Evolutionary conservation across 768 basidiomycete genomes (phyloP).

Genomic region (Phlebiopsis gigantea): DNA sequence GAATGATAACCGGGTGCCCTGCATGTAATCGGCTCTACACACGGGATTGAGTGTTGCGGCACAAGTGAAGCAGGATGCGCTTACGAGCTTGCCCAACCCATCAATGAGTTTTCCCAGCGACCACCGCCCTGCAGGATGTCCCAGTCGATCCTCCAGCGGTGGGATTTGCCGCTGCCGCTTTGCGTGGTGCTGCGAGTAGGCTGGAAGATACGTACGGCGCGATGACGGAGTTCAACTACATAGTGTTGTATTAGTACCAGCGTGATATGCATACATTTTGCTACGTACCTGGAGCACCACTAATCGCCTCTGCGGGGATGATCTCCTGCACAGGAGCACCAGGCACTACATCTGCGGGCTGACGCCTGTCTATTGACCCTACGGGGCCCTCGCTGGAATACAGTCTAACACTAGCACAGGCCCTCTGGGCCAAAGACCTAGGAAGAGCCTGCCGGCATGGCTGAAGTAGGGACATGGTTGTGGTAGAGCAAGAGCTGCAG

Average conservation of each 20-base stretch:
- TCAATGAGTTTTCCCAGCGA: slow-evolving; percentile 96
- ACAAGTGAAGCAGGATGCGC: slow-evolving; percentile 26
- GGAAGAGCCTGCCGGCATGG: slow-evolving; percentile 25
- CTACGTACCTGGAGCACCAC: slow-evolving; percentile 72
- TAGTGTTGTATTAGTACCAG: neutral
- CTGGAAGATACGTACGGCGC: slow-evolving; percentile 87
- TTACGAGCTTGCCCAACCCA: slow-evolving; percentile 95
- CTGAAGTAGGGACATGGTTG: slow-evolving; percentile 54
- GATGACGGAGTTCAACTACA: slow-evolving; percentile 77
- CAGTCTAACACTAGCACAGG: slow-evolving; percentile 14
- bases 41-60: neutral
- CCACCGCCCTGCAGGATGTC: slow-evolving; percentile 86
- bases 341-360: slow-evolving; percentile 38
- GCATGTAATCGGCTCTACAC: slow-evolving; percentile 89
- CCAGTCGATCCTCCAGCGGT: slow-evolving; percentile 93
- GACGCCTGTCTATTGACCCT: slow-evolving; percentile 22
- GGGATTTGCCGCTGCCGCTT: slow-evolving; percentile 79
- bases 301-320: slow-evolving; percentile 74
- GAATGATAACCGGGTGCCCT: slow-evolving; percentile 82
- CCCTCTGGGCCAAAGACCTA: slow-evolving; percentile 18
- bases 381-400: slow-evolving; percentile 21
- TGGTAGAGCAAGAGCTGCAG: neutral
- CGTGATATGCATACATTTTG: neutral
- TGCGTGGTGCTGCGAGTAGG: slow-evolving; percentile 95
- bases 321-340: slow-evolving; percentile 45